phyloP scores from a whole-genome alignment of 2,329 filamentous ascomycete species.

The Cytospora leucostoma region DNA sequence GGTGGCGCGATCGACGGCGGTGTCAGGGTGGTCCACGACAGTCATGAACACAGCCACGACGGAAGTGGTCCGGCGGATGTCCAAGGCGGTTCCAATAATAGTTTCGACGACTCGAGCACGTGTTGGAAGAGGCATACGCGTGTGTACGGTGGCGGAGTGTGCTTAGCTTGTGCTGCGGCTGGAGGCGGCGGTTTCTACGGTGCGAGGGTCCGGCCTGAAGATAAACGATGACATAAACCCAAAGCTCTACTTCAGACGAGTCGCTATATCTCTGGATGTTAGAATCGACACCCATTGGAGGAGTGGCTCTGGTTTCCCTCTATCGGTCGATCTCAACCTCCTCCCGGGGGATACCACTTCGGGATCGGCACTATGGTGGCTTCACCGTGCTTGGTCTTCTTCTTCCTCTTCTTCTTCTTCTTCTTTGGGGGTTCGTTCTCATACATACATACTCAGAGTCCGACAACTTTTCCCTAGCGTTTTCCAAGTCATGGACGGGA shows the following conservation, averaged over 20 bases:
- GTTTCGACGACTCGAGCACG: conserved; percentile 49
- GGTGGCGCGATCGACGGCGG: conserved; percentile 24
- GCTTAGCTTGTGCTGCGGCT: conserved; percentile 55
- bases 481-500: too few species aligned
- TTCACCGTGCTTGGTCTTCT: neutral
- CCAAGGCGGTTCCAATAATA: conserved; percentile 53
- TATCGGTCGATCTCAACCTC: neutral
- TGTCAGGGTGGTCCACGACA: conserved; percentile 24
- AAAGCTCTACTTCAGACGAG: neutral
- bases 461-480: neutral
- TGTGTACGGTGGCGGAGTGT: conserved; percentile 60
- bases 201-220: conserved; percentile 53
- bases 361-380: neutral
- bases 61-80: conserved; percentile 43
- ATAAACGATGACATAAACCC: conserved; percentile 45
- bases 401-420: neutral
- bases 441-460: neutral
- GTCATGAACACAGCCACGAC: conserved; percentile 21
- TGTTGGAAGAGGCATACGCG: conserved; percentile 61
- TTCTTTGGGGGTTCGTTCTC: neutral
- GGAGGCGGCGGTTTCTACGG: conserved; percentile 54
- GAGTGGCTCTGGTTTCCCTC: neutral
- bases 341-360: neutral
- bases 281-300: neutral
- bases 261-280: neutral